Evolutionary conservation across 257 asterid genomes (phyloP).

Genomic region (Jaltomata sinuosa): DNA sequence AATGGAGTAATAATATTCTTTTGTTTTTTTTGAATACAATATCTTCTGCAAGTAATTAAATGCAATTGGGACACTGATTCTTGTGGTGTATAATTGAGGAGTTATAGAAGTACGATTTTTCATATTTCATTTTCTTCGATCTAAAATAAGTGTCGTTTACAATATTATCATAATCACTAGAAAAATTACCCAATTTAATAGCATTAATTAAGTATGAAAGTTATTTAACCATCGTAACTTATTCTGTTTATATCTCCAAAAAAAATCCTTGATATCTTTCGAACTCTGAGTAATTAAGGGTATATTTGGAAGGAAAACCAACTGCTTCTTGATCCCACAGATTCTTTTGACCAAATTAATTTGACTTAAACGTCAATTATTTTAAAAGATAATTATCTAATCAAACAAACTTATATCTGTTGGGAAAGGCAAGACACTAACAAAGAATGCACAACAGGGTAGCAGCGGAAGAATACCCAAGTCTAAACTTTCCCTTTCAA

Average conservation of each 20-base stretch:
- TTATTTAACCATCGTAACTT: neutral
- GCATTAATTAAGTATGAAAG: neutral
- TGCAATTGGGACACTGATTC: neutral
- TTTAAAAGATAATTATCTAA: no score
- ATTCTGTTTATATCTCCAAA: neutral
- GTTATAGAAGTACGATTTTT: neutral
- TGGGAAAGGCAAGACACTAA: no score
- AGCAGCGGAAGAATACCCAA: no score
- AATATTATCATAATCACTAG: neutral
- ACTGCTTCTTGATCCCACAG: neutral
- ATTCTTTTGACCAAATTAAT: neutral
- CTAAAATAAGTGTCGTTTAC: neutral
- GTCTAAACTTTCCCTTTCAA: no score
- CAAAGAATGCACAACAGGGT: no score
- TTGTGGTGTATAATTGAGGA: neutral
- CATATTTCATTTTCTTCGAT: neutral
- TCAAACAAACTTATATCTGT: no score
- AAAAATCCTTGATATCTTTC: neutral
- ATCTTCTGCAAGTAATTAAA: neutral
- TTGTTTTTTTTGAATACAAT: neutral
- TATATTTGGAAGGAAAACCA: neutral
- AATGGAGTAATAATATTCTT: neutral
- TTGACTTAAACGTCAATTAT: neutral
- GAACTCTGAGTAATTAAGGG: no score
- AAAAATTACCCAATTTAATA: neutral